These are phyloP conservation scores for Sordariomycetes sp. DNA, from an alignment of 2,329 filamentous ascomycete genomes.

Conservation along the genomic window DNA sequence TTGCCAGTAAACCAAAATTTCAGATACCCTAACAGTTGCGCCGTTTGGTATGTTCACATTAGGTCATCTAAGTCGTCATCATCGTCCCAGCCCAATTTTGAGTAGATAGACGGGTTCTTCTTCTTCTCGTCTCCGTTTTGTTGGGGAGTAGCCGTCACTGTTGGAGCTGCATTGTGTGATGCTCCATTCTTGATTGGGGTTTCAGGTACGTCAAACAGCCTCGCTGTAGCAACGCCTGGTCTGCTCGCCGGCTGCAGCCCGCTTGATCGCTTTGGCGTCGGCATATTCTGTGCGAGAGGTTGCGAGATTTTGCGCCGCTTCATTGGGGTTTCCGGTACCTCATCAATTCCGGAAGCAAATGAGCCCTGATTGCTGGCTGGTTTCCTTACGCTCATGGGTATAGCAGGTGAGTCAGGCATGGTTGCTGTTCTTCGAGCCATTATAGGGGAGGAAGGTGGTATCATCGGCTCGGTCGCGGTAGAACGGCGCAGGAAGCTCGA, in stretches of 20 bases:
- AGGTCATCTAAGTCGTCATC: slow-evolving; percentile 46
- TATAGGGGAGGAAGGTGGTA: slow-evolving; percentile 26
- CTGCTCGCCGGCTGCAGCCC: slow-evolving; percentile 8
- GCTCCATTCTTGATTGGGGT: slow-evolving; percentile 29
- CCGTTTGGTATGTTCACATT: slow-evolving; percentile 25
- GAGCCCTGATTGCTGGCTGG: too few species aligned
- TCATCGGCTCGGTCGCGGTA: slow-evolving; percentile 14
- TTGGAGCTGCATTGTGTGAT: slow-evolving; percentile 7
- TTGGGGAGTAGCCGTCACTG: slow-evolving; percentile 7
- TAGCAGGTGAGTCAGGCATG: slow-evolving; percentile 6
- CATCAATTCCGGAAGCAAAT: too few species aligned
- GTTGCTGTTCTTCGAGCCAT: slow-evolving; percentile 13
- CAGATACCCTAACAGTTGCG: too few species aligned
- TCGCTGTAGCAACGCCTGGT: slow-evolving; percentile 9
- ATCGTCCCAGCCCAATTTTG: slow-evolving; percentile 49
- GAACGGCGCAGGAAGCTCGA: slow-evolving; percentile 18
- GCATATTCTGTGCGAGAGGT: too few species aligned
- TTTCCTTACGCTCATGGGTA: too few species aligned
- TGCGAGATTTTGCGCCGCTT: slow-evolving; percentile 4
- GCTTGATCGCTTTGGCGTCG: too few species aligned
- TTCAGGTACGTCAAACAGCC: slow-evolving; percentile 17
- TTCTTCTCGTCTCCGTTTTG: slow-evolving; percentile 8
- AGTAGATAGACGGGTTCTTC: slow-evolving; percentile 37
- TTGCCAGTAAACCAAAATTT: too few species aligned
- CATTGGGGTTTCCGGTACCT: too few species aligned